Base-by-base conservation (phyloP, 495 filamentous ascomycete genomes). In the Lasiosphaeris hirsuta region DNA sequence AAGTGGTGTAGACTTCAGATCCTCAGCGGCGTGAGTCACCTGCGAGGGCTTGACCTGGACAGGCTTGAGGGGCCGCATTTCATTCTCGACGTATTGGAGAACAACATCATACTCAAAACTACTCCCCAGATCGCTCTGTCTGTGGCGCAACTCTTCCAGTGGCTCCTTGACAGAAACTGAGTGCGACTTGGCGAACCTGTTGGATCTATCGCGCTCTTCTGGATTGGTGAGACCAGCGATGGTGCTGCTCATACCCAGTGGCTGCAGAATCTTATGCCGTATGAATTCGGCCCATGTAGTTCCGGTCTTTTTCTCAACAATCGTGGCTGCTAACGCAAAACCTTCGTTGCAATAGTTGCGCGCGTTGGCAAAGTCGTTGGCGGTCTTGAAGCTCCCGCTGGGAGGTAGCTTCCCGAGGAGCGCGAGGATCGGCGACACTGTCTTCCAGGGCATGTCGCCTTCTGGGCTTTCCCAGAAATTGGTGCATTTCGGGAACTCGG, bases 291-390 rank as follows among this genome's bases (percentile, higher is more conserved):
- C 4, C 60, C 60, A 63, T 3, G 47, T 10, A 1, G 36, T 41
- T 0, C 50, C 36, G 0, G 54, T 51, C 7, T 15, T 51, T 43
- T 48, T 57, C 53, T 60, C 56, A n/a, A 65, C 37, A 0, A 63
- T 34, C 0, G 47, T 30, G 9, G 52, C 60, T 9, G 58, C 47
- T 18, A 63, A 40, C 1, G 52, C 51, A 11, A 50, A 63, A 14
- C 60, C 55, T 18, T 64, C 62, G 30, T 64, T 64, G n/a, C 51
- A 62, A 39, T 64, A 64, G 59, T 62, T 62, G 2, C 59, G 44
- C 1, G 37, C 34, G 23, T 62, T 15, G 18, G 18, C 2, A 34
- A 64, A 64, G 10, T 13, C 11, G 14, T 23, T 17, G 0, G 43
- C 7, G 30, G 11, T 14, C 9, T 39, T 30, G 7, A 56, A 60